A percentile compares a stretch with the other conserved stretches of the same genome.
Evolutionary conservation across 2,329 filamentous ascomycete species (phyloP).

Genomic region (Hypoxylon sp.): DNA sequence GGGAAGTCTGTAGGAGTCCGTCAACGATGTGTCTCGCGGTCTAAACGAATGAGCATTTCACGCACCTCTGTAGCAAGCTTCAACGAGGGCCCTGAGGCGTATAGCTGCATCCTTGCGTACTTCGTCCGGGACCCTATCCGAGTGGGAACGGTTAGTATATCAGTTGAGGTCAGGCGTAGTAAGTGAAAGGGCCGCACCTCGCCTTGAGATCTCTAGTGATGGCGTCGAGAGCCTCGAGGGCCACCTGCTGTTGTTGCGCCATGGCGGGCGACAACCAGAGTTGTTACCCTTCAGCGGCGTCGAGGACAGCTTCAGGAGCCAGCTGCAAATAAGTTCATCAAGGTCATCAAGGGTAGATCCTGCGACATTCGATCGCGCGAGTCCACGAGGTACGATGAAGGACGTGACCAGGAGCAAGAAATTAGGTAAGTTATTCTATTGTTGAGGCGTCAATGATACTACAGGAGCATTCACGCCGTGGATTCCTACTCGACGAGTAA

Average conservation of each 20-base stretch:
- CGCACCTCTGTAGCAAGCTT: slow-evolving; percentile 67
- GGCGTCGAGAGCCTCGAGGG: slow-evolving; percentile 67
- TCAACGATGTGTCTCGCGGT: slow-evolving; percentile 23
- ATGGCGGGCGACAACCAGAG: slow-evolving; percentile 48
- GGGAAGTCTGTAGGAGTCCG: slow-evolving; percentile 71
- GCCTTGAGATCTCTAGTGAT: slow-evolving; percentile 68
- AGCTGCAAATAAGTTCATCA: slow-evolving; percentile 45
- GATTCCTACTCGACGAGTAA: neutral
- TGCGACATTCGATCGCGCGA: slow-evolving; percentile 45
- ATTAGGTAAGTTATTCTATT: neutral
- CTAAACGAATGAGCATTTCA: slow-evolving; percentile 1
- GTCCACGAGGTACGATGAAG: slow-evolving; percentile 4
- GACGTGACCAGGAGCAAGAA: neutral
- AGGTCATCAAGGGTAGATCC: slow-evolving; percentile 30
- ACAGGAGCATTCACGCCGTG: neutral
- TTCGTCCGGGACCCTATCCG: slow-evolving; percentile 60
- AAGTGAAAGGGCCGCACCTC: slow-evolving; percentile 57
- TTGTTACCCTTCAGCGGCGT: slow-evolving; percentile 46
- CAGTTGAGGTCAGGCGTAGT: neutral
- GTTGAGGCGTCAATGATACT: slow-evolving; percentile 3
- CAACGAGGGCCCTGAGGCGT: slow-evolving; percentile 68
- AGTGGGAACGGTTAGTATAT: slow-evolving; percentile 16
- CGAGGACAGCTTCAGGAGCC: slow-evolving; percentile 50
- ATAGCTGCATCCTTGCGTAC: slow-evolving; percentile 65
- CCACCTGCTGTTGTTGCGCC: slow-evolving; percentile 62